A percentile compares a stretch with the other conserved stretches of the same genome.
Conservation (phyloP, 805 yeast genomes). For the Suhomyces sp. region DNA sequence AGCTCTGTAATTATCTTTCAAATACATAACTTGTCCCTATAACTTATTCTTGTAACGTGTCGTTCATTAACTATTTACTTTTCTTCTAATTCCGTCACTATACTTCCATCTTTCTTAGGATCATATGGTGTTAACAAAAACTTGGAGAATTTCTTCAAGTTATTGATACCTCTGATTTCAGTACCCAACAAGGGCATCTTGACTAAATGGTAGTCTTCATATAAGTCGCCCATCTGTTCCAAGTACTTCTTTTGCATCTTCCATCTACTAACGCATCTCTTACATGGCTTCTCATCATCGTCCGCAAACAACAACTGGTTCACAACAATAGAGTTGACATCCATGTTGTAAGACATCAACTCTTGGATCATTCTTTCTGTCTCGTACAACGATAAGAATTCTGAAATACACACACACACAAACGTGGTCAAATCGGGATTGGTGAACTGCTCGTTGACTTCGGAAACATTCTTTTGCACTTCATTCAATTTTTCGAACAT, state of each 20-base stretch:
- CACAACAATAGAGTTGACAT: slow-evolving; percentile 92
- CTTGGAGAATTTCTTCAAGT: slow-evolving; percentile 77
- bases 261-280: slow-evolving; percentile 88
- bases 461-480: slow-evolving; percentile 74
- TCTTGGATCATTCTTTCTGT: slow-evolving; percentile 98
- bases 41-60: neutral
- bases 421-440: slow-evolving; percentile 94
- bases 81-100: slow-evolving; percentile 56
- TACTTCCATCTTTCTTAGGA: slow-evolving; percentile 55
- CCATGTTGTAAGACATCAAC: slow-evolving; percentile 90
- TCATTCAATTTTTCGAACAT: slow-evolving; percentile 76
- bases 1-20: neutral
- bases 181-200: slow-evolving; percentile 93
- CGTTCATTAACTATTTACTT: slow-evolving; percentile 19
- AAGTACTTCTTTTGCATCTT: slow-evolving; percentile 94
- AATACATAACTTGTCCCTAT: neutral
- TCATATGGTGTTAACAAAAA: slow-evolving; percentile 77
- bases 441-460: slow-evolving; percentile 92
- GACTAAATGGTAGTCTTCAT: slow-evolving; percentile 95
- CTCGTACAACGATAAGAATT: slow-evolving; percentile 91
- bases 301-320: slow-evolving; percentile 91
- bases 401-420: slow-evolving; percentile 96
- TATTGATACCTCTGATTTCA: slow-evolving; percentile 91
- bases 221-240: slow-evolving; percentile 92
- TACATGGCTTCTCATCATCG: slow-evolving; percentile 70